Base-by-base conservation (phyloP, 495 filamentous ascomycete genomes). In the Hypoxylon trugodes region DNA sequence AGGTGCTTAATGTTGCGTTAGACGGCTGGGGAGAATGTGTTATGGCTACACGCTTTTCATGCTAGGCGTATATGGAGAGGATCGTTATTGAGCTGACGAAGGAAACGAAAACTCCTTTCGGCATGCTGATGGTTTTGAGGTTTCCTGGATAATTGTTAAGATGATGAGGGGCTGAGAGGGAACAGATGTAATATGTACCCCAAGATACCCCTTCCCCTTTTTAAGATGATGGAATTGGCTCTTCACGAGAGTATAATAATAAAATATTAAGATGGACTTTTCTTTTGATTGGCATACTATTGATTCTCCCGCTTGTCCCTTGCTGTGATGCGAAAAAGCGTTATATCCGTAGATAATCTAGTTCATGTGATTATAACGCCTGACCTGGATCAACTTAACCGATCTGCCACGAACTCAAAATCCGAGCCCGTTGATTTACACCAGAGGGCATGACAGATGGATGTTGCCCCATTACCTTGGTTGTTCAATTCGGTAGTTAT, bases 191-290 rank as follows among this genome's bases (percentile, higher is more conserved):
- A 61, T 61, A 15, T 49, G 51, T 49, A 57, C 58, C 57, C 41
- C 48, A 58, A 45, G 50, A 61, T 67, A 67, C 64, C 64, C 57
- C 38, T 43, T 2, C 26, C 57, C 57, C 38, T n/a, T 28, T 41
- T 49, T 59, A 18, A 2, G 26, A 53, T 41, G 16, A 60, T 42
- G 54, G 30, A 45, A 53, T 24, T n/a, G 52, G 45, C 47, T 57
- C 32, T 65, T 13, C 24, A 47, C 15, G 35, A 12, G 48, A 25
- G 61, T 26, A 28, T 65, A 42, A 33, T 50, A 54, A 40, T 45
- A 51, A 28, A 47, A 33, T 32, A 66, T 60, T n/a, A n/a, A 56
- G 4, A 54, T 32, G 32, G 42, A 28, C 19, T 58, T 42, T 32
- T n/a, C 38, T 25, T 32, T 22, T 33, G n/a, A n/a, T n/a, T 18